phyloP scores from a whole-genome alignment of 805 yeast genomes.

The Suhomyces sp. region DNA sequence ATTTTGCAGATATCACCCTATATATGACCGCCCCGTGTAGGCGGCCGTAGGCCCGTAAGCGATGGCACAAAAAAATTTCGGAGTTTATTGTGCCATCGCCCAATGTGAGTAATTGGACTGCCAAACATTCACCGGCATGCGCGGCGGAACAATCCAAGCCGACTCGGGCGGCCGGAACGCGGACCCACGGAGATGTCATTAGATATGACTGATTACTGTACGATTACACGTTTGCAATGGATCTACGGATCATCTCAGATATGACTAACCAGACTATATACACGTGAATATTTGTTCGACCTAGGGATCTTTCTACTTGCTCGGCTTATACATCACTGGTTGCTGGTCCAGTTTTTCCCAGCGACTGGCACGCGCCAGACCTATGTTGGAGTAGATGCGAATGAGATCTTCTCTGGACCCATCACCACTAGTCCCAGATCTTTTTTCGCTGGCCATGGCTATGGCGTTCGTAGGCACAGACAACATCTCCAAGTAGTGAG shows the following conservation, averaged over 20 bases:
- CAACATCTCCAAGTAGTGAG: conserved; percentile 7
- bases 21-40: background rate
- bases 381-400: conserved; percentile 26
- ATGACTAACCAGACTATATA: background rate
- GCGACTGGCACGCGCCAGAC: conserved; percentile 21
- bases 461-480: conserved; percentile 7
- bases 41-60: background rate
- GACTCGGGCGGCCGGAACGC: conserved; percentile 1
- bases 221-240: background rate
- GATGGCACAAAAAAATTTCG: conserved; percentile 8
- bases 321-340: conserved; percentile 15
- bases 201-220: background rate
- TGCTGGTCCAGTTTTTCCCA: conserved; percentile 25
- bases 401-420: conserved; percentile 12
- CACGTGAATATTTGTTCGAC: background rate
- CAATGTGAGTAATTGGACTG: background rate
- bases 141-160: background rate
- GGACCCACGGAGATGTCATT: conserved; percentile 1
- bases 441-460: background rate
- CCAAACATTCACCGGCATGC: background rate
- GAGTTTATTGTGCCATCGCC: conserved; percentile 6
- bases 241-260: background rate
- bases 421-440: background rate
- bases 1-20: background rate
- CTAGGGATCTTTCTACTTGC: background rate